phyloP scores from a whole-genome alignment of 2,329 filamentous ascomycete genomes.

The Colletotrichum lupini region DNA sequence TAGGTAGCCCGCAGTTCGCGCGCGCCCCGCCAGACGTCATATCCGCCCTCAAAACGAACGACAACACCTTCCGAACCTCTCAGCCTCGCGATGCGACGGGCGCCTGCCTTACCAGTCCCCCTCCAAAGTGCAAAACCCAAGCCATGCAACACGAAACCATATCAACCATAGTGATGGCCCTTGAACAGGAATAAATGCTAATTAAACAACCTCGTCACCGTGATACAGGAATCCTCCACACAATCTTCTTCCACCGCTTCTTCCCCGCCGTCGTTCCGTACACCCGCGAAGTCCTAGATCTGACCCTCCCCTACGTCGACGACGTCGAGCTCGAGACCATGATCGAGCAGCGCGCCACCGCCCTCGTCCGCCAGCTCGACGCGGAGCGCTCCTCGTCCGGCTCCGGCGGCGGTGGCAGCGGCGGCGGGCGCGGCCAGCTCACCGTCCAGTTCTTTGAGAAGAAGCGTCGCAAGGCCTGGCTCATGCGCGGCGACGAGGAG shows the following conservation, averaged over 20 bases:
- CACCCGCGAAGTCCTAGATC: conserved; percentile 89
- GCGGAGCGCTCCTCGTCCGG: conserved; percentile 57
- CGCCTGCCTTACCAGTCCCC: too few relatives aligned
- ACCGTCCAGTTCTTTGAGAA: conserved; percentile 96
- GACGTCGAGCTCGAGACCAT: conserved; percentile 92
- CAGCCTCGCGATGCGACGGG: neutral
- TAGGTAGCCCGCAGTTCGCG: conserved; percentile 16
- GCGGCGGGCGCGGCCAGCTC: conserved; percentile 79
- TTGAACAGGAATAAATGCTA: neutral
- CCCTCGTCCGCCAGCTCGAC: conserved; percentile 82
- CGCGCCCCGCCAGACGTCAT: conserved; percentile 31
- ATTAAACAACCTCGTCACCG: neutral
- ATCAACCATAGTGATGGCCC: too few relatives aligned
- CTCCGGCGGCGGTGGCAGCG: conserved; percentile 43
- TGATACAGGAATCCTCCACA: conserved; percentile 83
- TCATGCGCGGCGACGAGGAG: conserved; percentile 87
- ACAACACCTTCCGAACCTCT: neutral
- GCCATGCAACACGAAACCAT: neutral
- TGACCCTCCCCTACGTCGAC: conserved; percentile 89
- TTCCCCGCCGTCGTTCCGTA: conserved; percentile 87
- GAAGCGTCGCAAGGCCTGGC: conserved; percentile 83
- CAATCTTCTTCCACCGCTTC: conserved; percentile 99
- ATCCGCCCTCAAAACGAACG: conserved; percentile 9
- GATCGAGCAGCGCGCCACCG: conserved; percentile 86
- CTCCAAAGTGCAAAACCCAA: neutral